Conservation (phyloP, 2,329 filamentous ascomycete genomes). For the Xylariaceae sp. region DNA sequence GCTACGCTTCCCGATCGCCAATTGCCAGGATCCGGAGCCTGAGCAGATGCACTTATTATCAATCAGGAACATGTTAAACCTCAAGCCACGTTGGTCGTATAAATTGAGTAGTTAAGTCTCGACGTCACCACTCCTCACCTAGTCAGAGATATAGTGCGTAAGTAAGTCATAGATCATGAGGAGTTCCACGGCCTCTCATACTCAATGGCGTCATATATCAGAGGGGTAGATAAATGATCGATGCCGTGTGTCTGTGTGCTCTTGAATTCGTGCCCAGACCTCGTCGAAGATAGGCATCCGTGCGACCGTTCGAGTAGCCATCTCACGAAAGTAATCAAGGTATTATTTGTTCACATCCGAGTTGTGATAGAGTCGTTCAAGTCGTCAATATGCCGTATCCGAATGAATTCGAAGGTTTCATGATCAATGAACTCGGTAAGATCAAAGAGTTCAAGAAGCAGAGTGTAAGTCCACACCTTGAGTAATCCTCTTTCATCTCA, state of each 20-base stretch:
- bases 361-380: neutral
- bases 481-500: neutral
- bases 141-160: neutral
- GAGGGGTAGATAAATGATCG: neutral
- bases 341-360: neutral
- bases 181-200: neutral
- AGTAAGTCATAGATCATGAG: neutral
- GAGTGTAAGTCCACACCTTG: conserved; percentile 16
- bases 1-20: neutral
- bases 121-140: conserved; percentile 10
- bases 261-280: neutral
- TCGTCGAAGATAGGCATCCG: neutral
- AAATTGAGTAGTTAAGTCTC: neutral
- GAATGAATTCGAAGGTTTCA: conserved; percentile 31
- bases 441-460: conserved; percentile 31
- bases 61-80: neutral
- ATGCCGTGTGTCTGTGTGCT: neutral
- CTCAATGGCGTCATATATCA: conserved; percentile 13
- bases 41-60: neutral
- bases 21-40: neutral
- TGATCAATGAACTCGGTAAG: conserved; percentile 31
- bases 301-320: no score
- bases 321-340: no score
- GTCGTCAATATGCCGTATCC: conserved; percentile 29
- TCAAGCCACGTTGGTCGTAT: neutral